Percentiles rank a stretch among this genome's conserved stretches.
Conservation (phyloP, 306 rosid genomes). For the Vigna trinervia region DNA sequence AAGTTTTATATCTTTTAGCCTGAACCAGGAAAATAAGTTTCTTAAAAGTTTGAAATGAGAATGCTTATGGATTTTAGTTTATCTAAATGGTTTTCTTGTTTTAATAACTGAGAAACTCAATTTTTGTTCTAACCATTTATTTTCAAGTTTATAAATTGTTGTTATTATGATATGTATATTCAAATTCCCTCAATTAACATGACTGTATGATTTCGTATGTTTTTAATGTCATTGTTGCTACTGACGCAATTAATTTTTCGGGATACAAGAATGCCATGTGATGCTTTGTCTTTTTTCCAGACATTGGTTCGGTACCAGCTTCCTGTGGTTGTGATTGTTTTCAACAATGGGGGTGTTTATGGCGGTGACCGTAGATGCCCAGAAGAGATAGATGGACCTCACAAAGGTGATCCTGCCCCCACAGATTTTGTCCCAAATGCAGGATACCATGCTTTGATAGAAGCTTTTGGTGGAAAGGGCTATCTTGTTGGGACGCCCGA, state of each 20-base stretch:
- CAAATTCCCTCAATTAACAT: not conserved
- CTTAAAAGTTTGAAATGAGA: conserved; percentile 15
- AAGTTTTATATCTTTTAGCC: not conserved
- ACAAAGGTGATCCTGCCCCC: conserved; percentile 93
- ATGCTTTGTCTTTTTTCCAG: conserved; percentile 50
- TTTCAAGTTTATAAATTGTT: not conserved
- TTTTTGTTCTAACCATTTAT: not conserved
- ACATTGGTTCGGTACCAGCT: conserved; percentile 95
- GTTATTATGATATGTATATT: conserved; percentile 14
- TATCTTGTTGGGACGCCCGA: conserved; percentile 76
- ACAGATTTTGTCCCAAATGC: conserved; percentile 83
- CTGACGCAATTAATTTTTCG: conserved; percentile 26
- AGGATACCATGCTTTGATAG: conserved; percentile 80
- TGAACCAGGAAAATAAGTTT: not conserved
- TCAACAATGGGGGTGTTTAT: conserved; percentile 83
- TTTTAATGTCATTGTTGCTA: conserved; percentile 1
- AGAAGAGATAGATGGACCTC: conserved; percentile 84
- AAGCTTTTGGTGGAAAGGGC: conserved; percentile 99
- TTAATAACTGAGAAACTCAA: not conserved
- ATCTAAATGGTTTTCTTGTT: conserved; percentile 14
- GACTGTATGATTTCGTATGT: conserved; percentile 19
- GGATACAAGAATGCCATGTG: conserved; percentile 21
- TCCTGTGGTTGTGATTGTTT: conserved; percentile 88
- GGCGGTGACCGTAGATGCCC: conserved; percentile 51
- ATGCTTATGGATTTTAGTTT: conserved; percentile 10